These are phyloP conservation scores for Vitis hybrid DNA, from an alignment of 177 flowering plant genomes.

Conservation along the genomic window DNA sequence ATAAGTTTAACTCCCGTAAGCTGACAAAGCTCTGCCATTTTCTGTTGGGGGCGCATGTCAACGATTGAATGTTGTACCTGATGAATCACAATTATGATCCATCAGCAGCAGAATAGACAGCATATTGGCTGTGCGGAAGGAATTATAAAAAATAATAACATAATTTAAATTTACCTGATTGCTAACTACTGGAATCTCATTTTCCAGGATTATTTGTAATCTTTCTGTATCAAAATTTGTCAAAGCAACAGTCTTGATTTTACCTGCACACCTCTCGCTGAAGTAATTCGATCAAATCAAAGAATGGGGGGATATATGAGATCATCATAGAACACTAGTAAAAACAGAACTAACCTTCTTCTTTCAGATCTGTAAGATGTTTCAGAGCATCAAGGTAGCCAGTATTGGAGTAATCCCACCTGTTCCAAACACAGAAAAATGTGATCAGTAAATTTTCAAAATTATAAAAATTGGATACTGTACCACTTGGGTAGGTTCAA, in stretches of 20 bases:
- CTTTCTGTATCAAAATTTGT: conserved; percentile 97
- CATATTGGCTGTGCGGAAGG: neutral
- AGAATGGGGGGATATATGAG: conserved; percentile 5
- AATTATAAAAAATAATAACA: neutral
- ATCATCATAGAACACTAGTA: conserved; percentile 1
- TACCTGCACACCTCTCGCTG: conserved; percentile 60
- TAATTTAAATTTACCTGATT: conserved; percentile 62
- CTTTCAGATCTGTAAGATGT: conserved; percentile 93
- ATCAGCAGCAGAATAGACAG: conserved; percentile 9
- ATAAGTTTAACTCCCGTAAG: conserved; percentile 93
- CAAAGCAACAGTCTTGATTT: conserved; percentile 92
- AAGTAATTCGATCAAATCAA: conserved; percentile 25
- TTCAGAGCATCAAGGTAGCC: conserved; percentile 98
- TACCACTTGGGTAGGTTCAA: neutral
- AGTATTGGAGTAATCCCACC: conserved; percentile 97
- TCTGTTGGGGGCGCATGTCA: conserved; percentile 98
- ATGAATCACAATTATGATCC: conserved; percentile 3
- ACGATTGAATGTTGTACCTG: conserved; percentile 98
- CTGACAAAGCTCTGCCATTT: conserved; percentile 94
- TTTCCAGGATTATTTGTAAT: conserved; percentile 75
- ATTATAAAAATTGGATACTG: neutral
- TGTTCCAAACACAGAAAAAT: conserved; percentile 23
- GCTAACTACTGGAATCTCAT: conserved; percentile 91
- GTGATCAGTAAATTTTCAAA: neutral
- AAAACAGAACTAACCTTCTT: conserved; percentile 59